phyloP scores from a whole-genome alignment of 225 moss, liverwort and hornwort genomes.

The Pseudisothecium myosuroides region DNA sequence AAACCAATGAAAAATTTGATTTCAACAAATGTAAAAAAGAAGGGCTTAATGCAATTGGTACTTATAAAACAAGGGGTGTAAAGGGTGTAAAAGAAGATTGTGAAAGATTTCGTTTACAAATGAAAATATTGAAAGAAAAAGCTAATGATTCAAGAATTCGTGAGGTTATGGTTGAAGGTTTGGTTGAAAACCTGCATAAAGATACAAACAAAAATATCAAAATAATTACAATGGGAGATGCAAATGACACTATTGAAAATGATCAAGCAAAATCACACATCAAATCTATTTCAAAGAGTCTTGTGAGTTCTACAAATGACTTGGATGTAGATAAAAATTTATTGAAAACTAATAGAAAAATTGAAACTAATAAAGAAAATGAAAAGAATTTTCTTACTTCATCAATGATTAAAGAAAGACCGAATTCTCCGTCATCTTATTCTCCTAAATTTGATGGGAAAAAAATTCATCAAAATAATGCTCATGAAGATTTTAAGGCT shows the following conservation, averaged over 20 bases:
- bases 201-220: background rate
- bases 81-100: slow-evolving; percentile 70
- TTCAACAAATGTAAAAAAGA: background rate
- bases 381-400: background rate
- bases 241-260: background rate
- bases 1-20: background rate
- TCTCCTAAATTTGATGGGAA: background rate
- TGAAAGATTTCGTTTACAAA: slow-evolving; percentile 59
- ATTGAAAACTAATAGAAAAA: background rate
- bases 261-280: background rate
- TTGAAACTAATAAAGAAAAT: background rate
- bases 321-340: background rate
- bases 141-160: slow-evolving; percentile 45
- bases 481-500: slow-evolving; percentile 20
- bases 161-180: slow-evolving; percentile 38
- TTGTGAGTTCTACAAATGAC: background rate
- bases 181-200: slow-evolving; percentile 3
- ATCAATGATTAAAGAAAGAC: background rate
- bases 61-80: slow-evolving; percentile 25
- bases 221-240: background rate
- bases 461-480: background rate
- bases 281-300: background rate
- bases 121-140: slow-evolving; percentile 66
- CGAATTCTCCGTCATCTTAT: background rate
- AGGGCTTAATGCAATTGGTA: slow-evolving; percentile 24